Base-by-base conservation (phyloP, 2,329 filamentous ascomycete species). In the Coniochaeta hoffmannii region DNA sequence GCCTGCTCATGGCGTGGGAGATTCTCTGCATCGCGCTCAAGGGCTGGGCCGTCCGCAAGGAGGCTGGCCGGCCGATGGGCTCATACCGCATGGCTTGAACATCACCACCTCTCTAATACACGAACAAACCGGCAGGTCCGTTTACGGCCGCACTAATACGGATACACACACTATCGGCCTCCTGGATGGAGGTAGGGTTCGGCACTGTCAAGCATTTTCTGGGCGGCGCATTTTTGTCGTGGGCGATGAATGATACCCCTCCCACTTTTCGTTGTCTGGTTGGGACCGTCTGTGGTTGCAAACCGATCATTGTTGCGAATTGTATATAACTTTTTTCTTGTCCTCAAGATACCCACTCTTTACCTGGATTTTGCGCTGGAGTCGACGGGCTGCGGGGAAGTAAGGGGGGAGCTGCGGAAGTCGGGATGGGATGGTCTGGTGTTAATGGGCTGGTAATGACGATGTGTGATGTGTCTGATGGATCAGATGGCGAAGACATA, bases 1-100 rank as follows among this genome's bases (percentile, higher is more conserved):
- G 86, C 1, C 77, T 96, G 53, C 71, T 96, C 53, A 93, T 97
- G 88, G 86, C 91, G 0, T 96, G 89, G 85, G 81, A 88, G 54
- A 80, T 95, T 19, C 65, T 91, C 28, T 75, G 88, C 11, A 82
- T 97, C 57, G 87, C 90, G 26, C 73, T 96, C 67, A 97, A 96
- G 72, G 92, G 91, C 26, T 96, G 90, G 90, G 90, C 90, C 4
- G 71, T 82, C 15, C 74, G 78, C 52, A 72, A 66, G 54, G 79
- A 82, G 63, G 63, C 63, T 1, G 63, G 61, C 14, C 59, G 58
- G 12, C 62, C 60, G 10, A 24, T 49, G 11, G 58, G 58, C 26
- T 54, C 60, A 15, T 62, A 62, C 57, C 55, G 56, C 24, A 41
- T 59, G 44, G 53, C 60, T 7, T 62, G 24, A 56, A 22, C 6